Evolutionary conservation across 768 basidiomycete genomes (phyloP).

Genomic region (Suillus ampliporus): DNA sequence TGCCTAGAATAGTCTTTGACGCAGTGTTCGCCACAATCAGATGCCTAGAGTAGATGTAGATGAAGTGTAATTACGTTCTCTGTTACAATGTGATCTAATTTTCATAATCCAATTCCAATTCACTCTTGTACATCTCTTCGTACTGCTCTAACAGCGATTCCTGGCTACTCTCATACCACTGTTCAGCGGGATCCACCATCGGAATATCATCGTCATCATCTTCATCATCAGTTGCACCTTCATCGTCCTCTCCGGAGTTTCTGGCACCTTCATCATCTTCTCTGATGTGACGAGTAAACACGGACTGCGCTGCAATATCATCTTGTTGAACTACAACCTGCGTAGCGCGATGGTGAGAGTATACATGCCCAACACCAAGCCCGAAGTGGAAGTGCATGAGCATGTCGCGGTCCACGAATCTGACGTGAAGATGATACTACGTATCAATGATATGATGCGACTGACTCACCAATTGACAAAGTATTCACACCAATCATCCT

Average conservation of each 20-base stretch:
- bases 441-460: no score
- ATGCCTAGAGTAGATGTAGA: not conserved
- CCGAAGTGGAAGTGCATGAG: constrained; percentile 1
- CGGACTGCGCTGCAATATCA: not conserved
- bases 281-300: no score
- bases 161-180: not conserved
- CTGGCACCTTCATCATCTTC: no score
- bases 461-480: no score
- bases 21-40: no score
- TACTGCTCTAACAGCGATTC: not conserved
- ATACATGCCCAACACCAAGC: constrained; percentile 7
- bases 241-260: not conserved
- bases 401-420: constrained; percentile 12
- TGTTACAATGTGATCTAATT: not conserved
- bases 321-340: not conserved
- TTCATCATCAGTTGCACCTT: not conserved
- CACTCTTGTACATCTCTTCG: not conserved
- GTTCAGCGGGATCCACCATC: not conserved
- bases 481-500: no score
- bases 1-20: no score
- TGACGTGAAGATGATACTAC: not conserved
- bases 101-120: not conserved
- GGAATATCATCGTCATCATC: not conserved
- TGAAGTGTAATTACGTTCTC: not conserved
- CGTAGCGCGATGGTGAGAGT: not conserved